phyloP scores from a whole-genome alignment of 306 rosid genomes.

The Oemleria cerasiformis region DNA sequence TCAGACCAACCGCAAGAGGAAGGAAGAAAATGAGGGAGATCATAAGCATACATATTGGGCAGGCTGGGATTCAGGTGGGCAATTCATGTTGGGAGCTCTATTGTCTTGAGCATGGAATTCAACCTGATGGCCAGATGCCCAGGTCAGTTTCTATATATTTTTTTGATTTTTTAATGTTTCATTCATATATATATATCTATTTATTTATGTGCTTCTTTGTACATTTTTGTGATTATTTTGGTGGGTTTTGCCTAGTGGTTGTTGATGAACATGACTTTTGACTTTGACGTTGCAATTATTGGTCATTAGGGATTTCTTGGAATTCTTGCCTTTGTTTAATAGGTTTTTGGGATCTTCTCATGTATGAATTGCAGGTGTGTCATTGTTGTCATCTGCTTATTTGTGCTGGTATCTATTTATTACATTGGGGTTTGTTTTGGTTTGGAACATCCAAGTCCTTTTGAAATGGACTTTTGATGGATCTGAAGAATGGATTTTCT shows the following conservation, averaged over 20 bases:
- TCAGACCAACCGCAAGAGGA: background rate
- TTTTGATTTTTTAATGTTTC: background rate
- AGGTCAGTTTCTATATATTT: slow-evolving; percentile 29
- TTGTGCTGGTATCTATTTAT: background rate
- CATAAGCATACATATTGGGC: slow-evolving; percentile 95
- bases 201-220: background rate
- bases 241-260: background rate
- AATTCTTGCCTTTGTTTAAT: background rate
- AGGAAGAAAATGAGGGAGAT: slow-evolving; percentile 70
- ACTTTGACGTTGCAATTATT: background rate
- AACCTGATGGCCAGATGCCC: slow-evolving; percentile 91
- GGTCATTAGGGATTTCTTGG: background rate
- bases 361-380: background rate
- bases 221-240: background rate
- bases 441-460: background rate
- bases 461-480: background rate
- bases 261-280: background rate
- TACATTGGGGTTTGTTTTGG: background rate
- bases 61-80: slow-evolving; percentile 96
- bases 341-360: slow-evolving; percentile 5
- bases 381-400: background rate
- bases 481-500: background rate
- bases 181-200: background rate
- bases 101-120: slow-evolving; percentile 97
- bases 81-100: slow-evolving; percentile 99